Percentiles rank a stretch among this genome's conserved stretches.
Evolutionary conservation across 2,329 filamentous ascomycete species (phyloP).

Genomic region (Ceratocystis colombiana): DNA sequence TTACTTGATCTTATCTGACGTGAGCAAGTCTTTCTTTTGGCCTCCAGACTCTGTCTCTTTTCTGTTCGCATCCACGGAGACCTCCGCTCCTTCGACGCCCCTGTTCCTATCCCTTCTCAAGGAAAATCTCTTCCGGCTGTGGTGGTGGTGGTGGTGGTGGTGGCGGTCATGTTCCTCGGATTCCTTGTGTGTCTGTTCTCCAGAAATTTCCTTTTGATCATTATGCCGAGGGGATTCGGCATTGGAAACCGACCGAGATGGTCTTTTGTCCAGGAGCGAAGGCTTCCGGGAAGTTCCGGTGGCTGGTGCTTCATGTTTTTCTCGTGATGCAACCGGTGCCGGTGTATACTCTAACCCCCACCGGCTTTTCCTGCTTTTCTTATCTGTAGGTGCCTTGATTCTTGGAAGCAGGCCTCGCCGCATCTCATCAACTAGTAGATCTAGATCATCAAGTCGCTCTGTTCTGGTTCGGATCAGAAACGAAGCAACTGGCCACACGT

Average conservation of each 20-base stretch:
- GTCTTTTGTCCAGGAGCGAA: not conserved
- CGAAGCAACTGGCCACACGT: conserved; percentile 71
- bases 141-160: conserved; percentile 10
- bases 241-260: not conserved
- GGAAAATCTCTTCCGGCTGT: conserved; percentile 20
- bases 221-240: not conserved
- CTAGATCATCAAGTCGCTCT: conserved; percentile 45
- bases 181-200: not conserved
- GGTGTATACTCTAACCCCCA: conserved; percentile 17
- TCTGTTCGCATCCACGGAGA: not conserved
- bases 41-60: not conserved
- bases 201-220: not conserved
- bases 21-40: conserved; percentile 21
- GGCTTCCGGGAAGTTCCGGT: not conserved
- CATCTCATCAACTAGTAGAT: conserved; percentile 35
- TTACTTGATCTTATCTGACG: conserved; percentile 60
- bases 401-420: conserved; percentile 16
- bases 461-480: conserved; percentile 44
- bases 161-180: not conserved
- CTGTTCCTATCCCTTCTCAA: conserved; percentile 19
- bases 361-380: conserved; percentile 6
- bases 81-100: not conserved
- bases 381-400: not conserved
- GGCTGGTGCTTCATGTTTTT: conserved; percentile 3
- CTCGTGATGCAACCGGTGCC: not conserved